phyloP scores from a whole-genome alignment of 345 rosid genomes.

The Eutrema yunnanense region DNA sequence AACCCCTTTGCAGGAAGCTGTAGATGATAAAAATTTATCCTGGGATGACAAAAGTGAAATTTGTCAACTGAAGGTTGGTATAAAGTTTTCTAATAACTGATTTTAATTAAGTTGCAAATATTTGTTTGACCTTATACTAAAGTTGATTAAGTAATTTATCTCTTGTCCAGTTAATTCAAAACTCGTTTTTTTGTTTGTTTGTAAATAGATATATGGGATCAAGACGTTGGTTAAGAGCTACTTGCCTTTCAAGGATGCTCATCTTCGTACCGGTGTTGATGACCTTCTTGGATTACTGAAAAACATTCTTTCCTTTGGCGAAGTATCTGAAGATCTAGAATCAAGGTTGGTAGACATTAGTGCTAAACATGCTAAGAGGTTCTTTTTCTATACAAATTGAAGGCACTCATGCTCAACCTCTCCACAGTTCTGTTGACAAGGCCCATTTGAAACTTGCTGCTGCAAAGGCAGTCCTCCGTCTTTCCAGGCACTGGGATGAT shows the following conservation, averaged over 20 bases:
- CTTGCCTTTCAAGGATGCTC: constrained; percentile 90
- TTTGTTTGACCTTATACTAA: constrained; percentile 3
- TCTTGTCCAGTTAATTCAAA: constrained; percentile 4
- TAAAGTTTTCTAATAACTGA: background rate
- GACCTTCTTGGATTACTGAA: constrained; percentile 58
- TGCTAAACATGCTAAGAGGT: constrained; percentile 5
- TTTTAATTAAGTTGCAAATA: background rate
- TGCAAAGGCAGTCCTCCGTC: constrained; percentile 91
- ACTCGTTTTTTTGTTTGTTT: background rate
- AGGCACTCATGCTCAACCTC: constrained; percentile 9
- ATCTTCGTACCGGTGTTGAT: constrained; percentile 80
- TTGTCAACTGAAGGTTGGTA: constrained; percentile 83
- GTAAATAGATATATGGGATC: constrained; percentile 72
- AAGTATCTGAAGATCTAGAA: constrained; percentile 60
- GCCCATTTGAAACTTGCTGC: constrained; percentile 90
- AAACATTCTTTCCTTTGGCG: constrained; percentile 69
- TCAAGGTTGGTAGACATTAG: constrained; percentile 55
- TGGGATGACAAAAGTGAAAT: constrained; percentile 86
- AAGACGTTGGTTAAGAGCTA: constrained; percentile 91
- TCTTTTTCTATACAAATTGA: background rate
- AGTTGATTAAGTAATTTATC: constrained; percentile 13
- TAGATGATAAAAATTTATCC: constrained; percentile 34
- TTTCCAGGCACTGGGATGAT: constrained; percentile 86
- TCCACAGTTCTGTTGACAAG: constrained; percentile 74
- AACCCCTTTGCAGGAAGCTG: constrained; percentile 56